Evolutionary conservation across 345 rosid genomes (phyloP), one percentile per base, ranked within the genome.

Genomic region (Angophora floribunda): DNA sequence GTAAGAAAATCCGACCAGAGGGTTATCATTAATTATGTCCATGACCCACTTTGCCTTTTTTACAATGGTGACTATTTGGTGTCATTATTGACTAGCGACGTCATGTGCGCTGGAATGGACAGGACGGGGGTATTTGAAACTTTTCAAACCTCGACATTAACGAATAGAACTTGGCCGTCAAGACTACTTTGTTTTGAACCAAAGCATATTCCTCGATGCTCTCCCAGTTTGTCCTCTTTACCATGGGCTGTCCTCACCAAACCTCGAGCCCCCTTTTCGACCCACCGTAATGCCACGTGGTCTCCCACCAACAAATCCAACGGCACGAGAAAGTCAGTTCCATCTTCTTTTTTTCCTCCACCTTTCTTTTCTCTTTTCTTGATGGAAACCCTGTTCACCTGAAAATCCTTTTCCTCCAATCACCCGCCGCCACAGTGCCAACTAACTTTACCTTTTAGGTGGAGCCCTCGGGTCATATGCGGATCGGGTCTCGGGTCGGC

Each of bases 51-150:
- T 55, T 67, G 45, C 79, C 45, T 67, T 67, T 67, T 65, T 19
- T 9, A 12, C 44, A 8, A 16, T 32, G 10, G 44, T 0, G 44
- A 15, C 78, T 65, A 41, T 15, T 7, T 30, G 6, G 79, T 0
- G 45, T 67, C 24, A 0, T 22, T 17, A 8, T 41, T 17, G 80
- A 21, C 47, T 0, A 24, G 32, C 32, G 12, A 28, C 32, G 13
- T 61, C 70, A 13, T 36, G 7, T 9, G 14, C 4, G 24, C 7
- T 32, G 9, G 24, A 67, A 32, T 19, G 45, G 80, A 70, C 13
- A 17, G 22, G 80, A 36, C 4, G 47, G 26, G 1, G 0, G 10
- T 1, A 2, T 14, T 30, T 30, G 44, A 0, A 67, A 67, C 79
- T 36, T 36, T 36, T 17, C 7, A 6, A 36, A 70, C 24, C 13